These are phyloP conservation scores for Colletotrichum gloeosporioides DNA, from an alignment of 2,329 filamentous ascomycete genomes.

Conservation along the genomic window DNA sequence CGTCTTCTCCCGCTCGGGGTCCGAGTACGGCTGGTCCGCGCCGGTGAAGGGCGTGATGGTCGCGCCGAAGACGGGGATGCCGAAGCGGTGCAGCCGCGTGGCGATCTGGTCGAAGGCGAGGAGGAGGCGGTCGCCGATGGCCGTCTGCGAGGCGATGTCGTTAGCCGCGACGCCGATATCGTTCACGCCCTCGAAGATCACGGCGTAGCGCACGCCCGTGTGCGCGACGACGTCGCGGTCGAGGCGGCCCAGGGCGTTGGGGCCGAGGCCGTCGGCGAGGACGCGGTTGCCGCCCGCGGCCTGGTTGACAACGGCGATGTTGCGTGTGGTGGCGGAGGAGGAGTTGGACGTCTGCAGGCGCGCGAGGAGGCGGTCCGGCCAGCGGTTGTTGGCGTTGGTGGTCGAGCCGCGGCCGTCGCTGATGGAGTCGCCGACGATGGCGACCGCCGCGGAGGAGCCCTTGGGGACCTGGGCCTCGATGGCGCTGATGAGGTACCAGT, in stretches of 20 bases:
- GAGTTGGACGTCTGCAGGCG: constrained; percentile 40
- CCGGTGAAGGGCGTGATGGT: constrained; percentile 53
- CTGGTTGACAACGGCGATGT: constrained; percentile 61
- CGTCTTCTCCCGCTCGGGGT: constrained; percentile 56
- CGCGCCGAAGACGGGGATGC: constrained; percentile 61
- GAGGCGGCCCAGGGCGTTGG: constrained; percentile 60
- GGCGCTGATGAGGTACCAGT: constrained; percentile 66
- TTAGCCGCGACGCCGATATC: constrained; percentile 62
- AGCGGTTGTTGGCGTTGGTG: constrained; percentile 61
- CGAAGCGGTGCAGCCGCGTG: constrained; percentile 53
- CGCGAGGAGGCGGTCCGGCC: constrained; percentile 47
- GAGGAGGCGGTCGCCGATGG: constrained; percentile 53
- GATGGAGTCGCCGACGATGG: constrained; percentile 70
- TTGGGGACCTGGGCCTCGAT: constrained; percentile 58
- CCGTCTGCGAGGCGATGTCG: constrained; percentile 45
- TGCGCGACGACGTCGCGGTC: constrained; percentile 67
- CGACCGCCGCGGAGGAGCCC: constrained; percentile 43
- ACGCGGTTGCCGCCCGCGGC: constrained; percentile 69
- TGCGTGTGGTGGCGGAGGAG: constrained; percentile 26
- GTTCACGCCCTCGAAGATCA: constrained; percentile 69
- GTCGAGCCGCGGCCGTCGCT: constrained; percentile 68
- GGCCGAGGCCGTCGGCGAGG: constrained; percentile 63
- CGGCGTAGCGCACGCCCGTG: constrained; percentile 55
- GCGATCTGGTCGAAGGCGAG: constrained; percentile 63
- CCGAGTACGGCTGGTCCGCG: constrained; percentile 56